Conservation (phyloP, 2,329 filamentous ascomycete species). For the Pseudogymnoascus sp. region DNA sequence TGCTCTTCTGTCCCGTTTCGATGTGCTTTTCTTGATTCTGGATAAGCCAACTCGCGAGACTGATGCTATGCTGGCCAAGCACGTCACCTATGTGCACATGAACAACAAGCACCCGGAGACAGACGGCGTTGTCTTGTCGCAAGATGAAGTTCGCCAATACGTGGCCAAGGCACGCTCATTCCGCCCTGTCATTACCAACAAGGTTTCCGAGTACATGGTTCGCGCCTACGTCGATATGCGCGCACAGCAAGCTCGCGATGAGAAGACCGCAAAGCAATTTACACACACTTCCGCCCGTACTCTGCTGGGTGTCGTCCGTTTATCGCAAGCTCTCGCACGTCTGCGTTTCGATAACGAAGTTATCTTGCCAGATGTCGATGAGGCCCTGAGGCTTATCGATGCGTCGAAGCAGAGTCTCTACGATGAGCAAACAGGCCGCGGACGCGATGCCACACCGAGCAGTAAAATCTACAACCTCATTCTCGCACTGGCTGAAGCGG, state of each 20-base stretch:
- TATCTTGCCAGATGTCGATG: slow-evolving; percentile 87
- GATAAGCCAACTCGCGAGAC: slow-evolving; percentile 85
- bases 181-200: slow-evolving; percentile 76
- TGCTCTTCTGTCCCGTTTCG: slow-evolving; percentile 91
- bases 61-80: slow-evolving; percentile 88
- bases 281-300: slow-evolving; percentile 92
- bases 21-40: slow-evolving; percentile 91
- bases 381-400: slow-evolving; percentile 83
- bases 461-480: slow-evolving; percentile 94
- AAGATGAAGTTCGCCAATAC: slow-evolving; percentile 91
- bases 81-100: slow-evolving; percentile 97
- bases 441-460: slow-evolving; percentile 67
- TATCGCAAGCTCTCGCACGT: slow-evolving; percentile 87
- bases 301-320: slow-evolving; percentile 81
- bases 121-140: slow-evolving; percentile 73
- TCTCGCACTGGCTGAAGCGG: slow-evolving; percentile 76
- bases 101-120: slow-evolving; percentile 85
- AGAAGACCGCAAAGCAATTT: slow-evolving; percentile 86
- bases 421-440: slow-evolving; percentile 45
- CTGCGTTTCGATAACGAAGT: slow-evolving; percentile 82
- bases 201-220: slow-evolving; percentile 91
- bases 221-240: slow-evolving; percentile 94
- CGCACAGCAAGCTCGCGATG: slow-evolving; percentile 83
- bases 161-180: slow-evolving; percentile 87
- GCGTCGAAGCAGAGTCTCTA: slow-evolving; percentile 89